phyloP scores from a whole-genome alignment of 371 early-diverging fungal species.

The Massospora cicadina region DNA sequence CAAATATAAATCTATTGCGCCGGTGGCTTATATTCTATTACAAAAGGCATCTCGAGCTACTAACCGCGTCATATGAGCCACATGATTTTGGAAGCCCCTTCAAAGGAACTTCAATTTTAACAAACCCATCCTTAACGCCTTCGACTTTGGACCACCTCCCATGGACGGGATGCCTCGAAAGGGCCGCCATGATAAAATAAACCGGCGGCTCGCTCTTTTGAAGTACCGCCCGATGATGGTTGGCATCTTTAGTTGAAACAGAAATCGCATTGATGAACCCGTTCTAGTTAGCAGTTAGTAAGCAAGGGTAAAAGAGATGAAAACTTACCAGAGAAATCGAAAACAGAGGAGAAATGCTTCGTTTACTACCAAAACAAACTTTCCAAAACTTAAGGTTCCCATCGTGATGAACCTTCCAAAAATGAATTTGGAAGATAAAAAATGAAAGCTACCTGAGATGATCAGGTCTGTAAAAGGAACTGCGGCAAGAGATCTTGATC shows the following conservation, averaged over 20 bases:
- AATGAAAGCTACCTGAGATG: slow-evolving; percentile 39
- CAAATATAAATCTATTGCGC: neutral
- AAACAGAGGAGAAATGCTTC: slow-evolving; percentile 37
- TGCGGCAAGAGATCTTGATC: slow-evolving; percentile 72
- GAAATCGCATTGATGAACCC: slow-evolving; percentile 22
- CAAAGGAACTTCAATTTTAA: slow-evolving; percentile 1
- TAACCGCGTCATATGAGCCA: neutral
- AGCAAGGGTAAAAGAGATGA: neutral
- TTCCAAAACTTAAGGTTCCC: slow-evolving; percentile 80
- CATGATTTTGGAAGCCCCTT: neutral
- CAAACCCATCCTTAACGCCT: slow-evolving; percentile 38
- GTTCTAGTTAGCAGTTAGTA: neutral
- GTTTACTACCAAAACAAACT: slow-evolving; percentile 36
- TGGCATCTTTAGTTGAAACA: slow-evolving; percentile 15
- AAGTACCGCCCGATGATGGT: neutral
- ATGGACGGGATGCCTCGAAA: slow-evolving; percentile 71
- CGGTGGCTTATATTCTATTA: neutral
- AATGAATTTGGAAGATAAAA: neutral
- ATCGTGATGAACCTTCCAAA: slow-evolving; percentile 43
- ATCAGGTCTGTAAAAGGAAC: slow-evolving; percentile 75
- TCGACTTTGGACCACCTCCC: slow-evolving; percentile 80
- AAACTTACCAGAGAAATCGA: slow-evolving; percentile 28
- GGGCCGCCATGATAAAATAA: slow-evolving; percentile 45
- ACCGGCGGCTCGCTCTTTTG: slow-evolving; percentile 18
- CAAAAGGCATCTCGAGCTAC: too few relatives aligned